Base-by-base conservation (phyloP, 768 basidiomycete species). In the Tubosaeta sp. region DNA sequence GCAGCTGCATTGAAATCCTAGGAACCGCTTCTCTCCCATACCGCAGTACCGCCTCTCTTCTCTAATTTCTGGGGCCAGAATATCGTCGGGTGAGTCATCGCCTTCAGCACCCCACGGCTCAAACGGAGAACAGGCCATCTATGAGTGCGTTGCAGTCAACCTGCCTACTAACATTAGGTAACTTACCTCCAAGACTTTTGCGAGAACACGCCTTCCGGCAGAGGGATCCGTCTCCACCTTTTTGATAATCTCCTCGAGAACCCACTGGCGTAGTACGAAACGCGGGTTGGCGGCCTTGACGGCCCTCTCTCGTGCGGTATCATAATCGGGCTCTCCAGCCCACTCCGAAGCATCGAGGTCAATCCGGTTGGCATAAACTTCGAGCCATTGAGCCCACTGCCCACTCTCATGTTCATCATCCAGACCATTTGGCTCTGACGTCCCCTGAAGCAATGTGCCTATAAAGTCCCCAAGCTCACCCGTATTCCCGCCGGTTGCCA, bases 1-100 rank as follows among this genome's bases (percentile, higher is more conserved):
- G 64, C 93, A 95, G 59, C 91, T 93, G 67, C 93, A 97, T 67
- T 95, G 92, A 72, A 95, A 94, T 1, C 93, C 93, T 33, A 95
- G 70, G 80, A 92, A 77, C 56, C 71, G 78, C 66, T 73, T 81
- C 41, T 83, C 84, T 8, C 93, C 93, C 48, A 92, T 71, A 12
- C 85, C 82, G 67, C 93, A 97, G 57, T 82, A 82, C 55, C 86
- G 74, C 51, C 82, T 73, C 65, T 92, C 91, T 58, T 91, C 86
- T 64, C 52, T 75, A 48, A 78, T 76, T 64, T 88, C 86, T 5
- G 74, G 73, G 55, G 73, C 75, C 16, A 90, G 63, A 45, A 77
- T 74, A 4, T 67, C 67, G 16, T 81, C 79, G 0, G 72, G 57
- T 29, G 55, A 61, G 3, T 74, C 69, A 5, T 76, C 73, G 29